A percentile compares a stretch with the other conserved stretches of the same genome.
These are phyloP conservation scores for Funneliformis mosseae DNA, from an alignment of 192 early-diverging fungal species.

Conservation along the genomic window DNA sequence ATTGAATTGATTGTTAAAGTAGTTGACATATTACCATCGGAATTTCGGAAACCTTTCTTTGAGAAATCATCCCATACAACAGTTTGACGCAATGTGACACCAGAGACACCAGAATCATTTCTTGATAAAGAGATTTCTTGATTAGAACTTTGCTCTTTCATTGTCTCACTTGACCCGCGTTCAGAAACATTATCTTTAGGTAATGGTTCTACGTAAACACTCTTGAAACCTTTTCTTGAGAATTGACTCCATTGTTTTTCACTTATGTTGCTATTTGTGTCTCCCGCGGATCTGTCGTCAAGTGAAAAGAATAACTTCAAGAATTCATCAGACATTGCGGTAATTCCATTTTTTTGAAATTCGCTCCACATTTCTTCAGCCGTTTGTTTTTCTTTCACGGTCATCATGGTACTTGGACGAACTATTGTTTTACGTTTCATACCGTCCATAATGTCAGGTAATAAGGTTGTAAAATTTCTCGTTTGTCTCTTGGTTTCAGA, in stretches of 20 bases:
- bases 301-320: slow-evolving; percentile 29
- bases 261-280: not conserved
- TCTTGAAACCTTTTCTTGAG: slow-evolving; percentile 19
- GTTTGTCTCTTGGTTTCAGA: not conserved
- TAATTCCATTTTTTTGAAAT: slow-evolving; percentile 30
- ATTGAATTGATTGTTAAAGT: too few species aligned
- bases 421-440: slow-evolving; percentile 26
- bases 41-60: slow-evolving; percentile 19
- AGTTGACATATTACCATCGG: slow-evolving; percentile 4
- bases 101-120: slow-evolving; percentile 14
- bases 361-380: slow-evolving; percentile 27
- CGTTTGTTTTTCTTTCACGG: slow-evolving; percentile 8
- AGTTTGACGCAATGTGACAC: not conserved
- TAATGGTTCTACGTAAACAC: slow-evolving; percentile 9
- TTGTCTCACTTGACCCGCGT: not conserved
- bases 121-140: not conserved
- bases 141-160: not conserved
- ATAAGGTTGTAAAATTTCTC: not conserved
- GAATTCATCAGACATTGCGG: slow-evolving; percentile 25
- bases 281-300: not conserved
- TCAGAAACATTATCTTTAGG: not conserved
- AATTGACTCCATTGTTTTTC: not conserved
- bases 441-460: slow-evolving; percentile 11
- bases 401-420: slow-evolving; percentile 25
- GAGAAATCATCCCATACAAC: slow-evolving; percentile 25